Base-by-base conservation (phyloP, 441 rosid species). In the Euphorbia celastroides region DNA sequence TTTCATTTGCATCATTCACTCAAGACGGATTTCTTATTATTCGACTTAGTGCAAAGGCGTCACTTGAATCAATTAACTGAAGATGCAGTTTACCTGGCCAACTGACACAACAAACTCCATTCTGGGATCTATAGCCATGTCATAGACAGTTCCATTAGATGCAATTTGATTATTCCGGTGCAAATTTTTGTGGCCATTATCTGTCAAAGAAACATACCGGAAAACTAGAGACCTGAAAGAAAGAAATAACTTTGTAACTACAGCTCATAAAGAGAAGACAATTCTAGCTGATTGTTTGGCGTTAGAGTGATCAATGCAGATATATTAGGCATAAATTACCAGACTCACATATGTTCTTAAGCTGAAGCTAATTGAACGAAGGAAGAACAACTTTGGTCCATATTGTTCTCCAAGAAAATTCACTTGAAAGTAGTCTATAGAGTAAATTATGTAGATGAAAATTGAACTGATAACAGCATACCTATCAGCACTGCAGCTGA, bases 401-500 rank as follows among this genome's bases (percentile, higher is more conserved):
- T 61, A 25, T 3, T 9, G 10, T 30, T 57, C 16, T 44, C 54
- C 66, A 22, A 64, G 38, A 8, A n/a, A 17, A 57, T 27, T 20
- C 55, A 59, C 8, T 36, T 17, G 30, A 48, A 54, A 54, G 7
- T 41, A 25, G 22, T 31, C 62, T 34, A 17, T 44, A 51, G 65
- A 48, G 64, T 56, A 48, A 20, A 26, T 17, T 16, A 28, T 30
- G 62, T 30, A 36, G 22, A 34, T 31, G 55, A 31, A 32, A 60
- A 61, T 22, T n/a, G 36, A 64, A 63, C 5, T 19, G 64, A 5
- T 22, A 72, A 51, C 59, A 60, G 66, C 74, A 56, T 78, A 89
- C 96, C 96, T 85, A 77, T 89, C 96, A 31, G 87, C 89, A 78
- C 94, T 87, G 79, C 88, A 87, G 76, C 92, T 92, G 58, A 89